Conservation (phyloP, 2,329 filamentous ascomycete genomes). For the Fusarium devonianum region DNA sequence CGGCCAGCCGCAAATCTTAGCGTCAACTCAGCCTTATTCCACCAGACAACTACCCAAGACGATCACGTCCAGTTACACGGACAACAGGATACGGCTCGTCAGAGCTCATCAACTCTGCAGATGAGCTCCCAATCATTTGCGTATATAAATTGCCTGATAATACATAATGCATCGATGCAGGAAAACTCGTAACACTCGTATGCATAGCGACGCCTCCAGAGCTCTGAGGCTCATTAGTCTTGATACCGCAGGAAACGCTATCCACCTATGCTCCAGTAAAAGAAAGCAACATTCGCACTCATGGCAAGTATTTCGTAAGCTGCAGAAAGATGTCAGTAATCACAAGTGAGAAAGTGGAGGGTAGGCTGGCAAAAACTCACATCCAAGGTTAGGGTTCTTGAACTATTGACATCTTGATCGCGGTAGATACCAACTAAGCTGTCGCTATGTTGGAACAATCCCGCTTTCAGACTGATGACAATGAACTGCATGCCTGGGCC, state of each 20-base stretch:
- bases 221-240: conserved; percentile 1
- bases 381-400: conserved; percentile 90
- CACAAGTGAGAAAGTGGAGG: not conserved
- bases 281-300: not conserved
- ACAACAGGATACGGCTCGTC: not conserved
- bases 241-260: conserved; percentile 10
- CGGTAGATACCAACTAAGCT: conserved; percentile 94
- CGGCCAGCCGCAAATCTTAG: not conserved
- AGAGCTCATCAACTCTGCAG: not conserved
- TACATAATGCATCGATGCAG: conserved; percentile 1
- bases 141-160: not conserved
- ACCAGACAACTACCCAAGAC: not conserved
- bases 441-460: conserved; percentile 95
- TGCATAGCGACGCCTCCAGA: conserved; percentile 8
- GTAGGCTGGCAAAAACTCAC: conserved; percentile 67
- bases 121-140: conserved; percentile 1
- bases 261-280: conserved; percentile 14
- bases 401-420: conserved; percentile 93
- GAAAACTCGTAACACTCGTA: conserved; percentile 16
- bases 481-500: conserved; percentile 99
- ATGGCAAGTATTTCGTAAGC: conserved; percentile 48
- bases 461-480: conserved; percentile 95
- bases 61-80: not conserved
- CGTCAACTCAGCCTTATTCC: conserved; percentile 3
- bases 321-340: conserved; percentile 27